Evolutionary conservation across 495 filamentous ascomycete species (phyloP), one percentile per base, ranked within the genome.

Genomic region (Penicillium chermesinum): DNA sequence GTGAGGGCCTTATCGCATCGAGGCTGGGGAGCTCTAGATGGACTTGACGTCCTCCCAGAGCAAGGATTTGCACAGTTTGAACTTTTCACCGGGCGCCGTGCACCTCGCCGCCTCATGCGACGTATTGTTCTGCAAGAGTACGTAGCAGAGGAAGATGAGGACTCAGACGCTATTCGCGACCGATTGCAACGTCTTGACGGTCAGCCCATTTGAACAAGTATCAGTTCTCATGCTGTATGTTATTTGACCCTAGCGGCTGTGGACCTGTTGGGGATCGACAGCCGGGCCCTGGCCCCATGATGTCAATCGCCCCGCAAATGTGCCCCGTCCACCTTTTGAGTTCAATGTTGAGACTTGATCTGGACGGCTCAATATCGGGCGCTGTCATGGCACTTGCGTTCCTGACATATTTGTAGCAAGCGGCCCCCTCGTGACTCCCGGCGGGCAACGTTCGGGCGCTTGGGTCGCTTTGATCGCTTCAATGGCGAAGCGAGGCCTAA

Each of bases 61-160:
- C 87, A 89, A 71, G 87, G 83, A 0, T 88, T 86, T 59, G 85
- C 86, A 34, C 85, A 88, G 21, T 91, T 90, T 56, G 87, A 90
- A 59, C 65, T 90, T 13, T 87, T 90, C 66, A 87, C 86, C 1
- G 87, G 86, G 1, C 75, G 86, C 17, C 77, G 84, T 55, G 87
- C 86, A 15, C 87, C 87, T 0, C 77, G 83, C 41, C 73, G 78
- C 38, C 50, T 87, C 7, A 90, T 91, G 87, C 64, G 69, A 7
- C 66, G 58, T 7, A 62, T 72, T 25, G 63, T 72, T 5, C 53
- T 72, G 6, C 57, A 69, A 38, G 66, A 72, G 39, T 72, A 71
- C 42, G 60, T 62, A 43, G 61, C 54, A 7, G 69, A 72, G 10
- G 69, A 59, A 15, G 58, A 68, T 38, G 61, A 70, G 41, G 64